Evolutionary conservation across 192 early-diverging fungal genomes (phyloP).

Genomic region (Coemansia sp.): DNA sequence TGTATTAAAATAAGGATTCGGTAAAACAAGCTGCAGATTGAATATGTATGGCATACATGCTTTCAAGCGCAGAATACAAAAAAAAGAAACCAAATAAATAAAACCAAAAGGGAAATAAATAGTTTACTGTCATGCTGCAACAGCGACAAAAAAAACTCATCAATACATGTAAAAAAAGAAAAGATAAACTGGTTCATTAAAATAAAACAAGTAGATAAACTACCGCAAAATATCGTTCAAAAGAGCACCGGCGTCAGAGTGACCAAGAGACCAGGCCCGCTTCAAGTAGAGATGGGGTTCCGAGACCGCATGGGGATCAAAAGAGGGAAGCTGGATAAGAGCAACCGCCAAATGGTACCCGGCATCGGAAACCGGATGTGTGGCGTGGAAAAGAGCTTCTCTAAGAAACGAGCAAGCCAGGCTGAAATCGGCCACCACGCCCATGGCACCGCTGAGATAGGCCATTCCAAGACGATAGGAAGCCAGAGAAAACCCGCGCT

Average conservation of each 20-base stretch:
- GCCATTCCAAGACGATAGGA: slow-evolving; percentile 49
- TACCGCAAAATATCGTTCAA: slow-evolving; percentile 44
- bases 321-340: slow-evolving; percentile 50
- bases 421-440: slow-evolving; percentile 46
- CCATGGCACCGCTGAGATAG: slow-evolving; percentile 44
- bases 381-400: slow-evolving; percentile 43
- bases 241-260: slow-evolving; percentile 41
- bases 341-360: slow-evolving; percentile 45
- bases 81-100: background rate
- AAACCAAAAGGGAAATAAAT: no score
- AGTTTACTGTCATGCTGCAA: no score
- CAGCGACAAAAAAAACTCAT: no score
- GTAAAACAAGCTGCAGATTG: background rate
- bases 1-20: background rate
- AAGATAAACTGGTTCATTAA: background rate
- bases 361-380: slow-evolving; percentile 52
- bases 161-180: background rate
- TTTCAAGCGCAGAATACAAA: background rate
- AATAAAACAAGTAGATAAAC: background rate
- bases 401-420: slow-evolving; percentile 51
- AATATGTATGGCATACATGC: background rate
- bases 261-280: slow-evolving; percentile 48
- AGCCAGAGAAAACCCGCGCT: slow-evolving; percentile 39
- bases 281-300: slow-evolving; percentile 50
- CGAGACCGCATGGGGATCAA: slow-evolving; percentile 34